Evolutionary conservation across 495 filamentous ascomycete species (phyloP).

Genomic region (Trichoderma reesei): DNA sequence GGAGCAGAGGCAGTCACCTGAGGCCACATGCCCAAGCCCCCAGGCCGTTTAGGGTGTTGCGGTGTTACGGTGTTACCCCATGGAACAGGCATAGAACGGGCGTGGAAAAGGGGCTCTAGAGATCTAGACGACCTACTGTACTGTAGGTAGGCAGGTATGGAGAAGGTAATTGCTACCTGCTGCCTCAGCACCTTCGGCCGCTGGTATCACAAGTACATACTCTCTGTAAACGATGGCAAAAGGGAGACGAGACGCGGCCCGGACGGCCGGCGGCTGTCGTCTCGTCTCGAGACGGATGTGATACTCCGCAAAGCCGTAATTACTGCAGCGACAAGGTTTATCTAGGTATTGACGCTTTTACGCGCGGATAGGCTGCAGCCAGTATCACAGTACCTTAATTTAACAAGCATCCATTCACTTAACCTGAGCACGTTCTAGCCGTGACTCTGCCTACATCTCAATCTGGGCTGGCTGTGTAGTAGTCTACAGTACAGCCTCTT

Average conservation of each 20-base stretch:
- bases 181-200: too few relatives aligned
- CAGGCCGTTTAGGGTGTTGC: background rate
- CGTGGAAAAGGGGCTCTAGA: background rate
- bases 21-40: background rate
- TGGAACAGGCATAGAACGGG: background rate
- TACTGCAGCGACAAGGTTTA: too few relatives aligned
- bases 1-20: background rate
- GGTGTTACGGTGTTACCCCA: background rate
- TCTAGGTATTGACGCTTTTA: background rate
- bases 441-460: background rate
- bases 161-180: background rate
- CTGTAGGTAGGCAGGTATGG: background rate
- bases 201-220: too few relatives aligned
- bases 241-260: background rate
- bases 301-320: background rate
- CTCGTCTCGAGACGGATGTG: background rate
- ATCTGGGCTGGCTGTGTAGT: too few relatives aligned
- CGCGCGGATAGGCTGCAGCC: background rate
- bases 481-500: background rate
- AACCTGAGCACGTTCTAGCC: background rate
- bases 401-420: background rate
- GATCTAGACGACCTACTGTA: background rate
- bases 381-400: background rate
- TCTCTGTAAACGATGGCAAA: background rate
- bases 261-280: too few relatives aligned